Evolutionary conservation across 2,329 filamentous ascomycete species (phyloP), one percentile per base, ranked within the genome.

Genomic region (Chrysosporium keratinophilum): DNA sequence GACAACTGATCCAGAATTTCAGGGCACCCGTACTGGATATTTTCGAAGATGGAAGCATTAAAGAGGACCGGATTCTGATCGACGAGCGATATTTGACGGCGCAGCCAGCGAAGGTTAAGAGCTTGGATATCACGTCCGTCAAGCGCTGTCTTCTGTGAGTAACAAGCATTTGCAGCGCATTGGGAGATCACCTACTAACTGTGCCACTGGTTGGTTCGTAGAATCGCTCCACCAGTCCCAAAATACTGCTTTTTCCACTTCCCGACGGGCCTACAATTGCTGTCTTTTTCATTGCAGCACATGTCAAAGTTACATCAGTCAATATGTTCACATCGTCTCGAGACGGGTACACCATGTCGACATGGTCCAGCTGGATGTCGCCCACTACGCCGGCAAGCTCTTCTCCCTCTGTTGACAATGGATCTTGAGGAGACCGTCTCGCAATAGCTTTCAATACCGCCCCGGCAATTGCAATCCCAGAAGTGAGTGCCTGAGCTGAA

Each of bases 371-470:
- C 56, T 85, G 81, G 52, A 94, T 81, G 15, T 78, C 79, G 34
- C 88, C 88, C 54, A 81, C 73, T 3, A 90, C 74, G 15, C 77
- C 68, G 1, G 85, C 80, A 1, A 88, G 75, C 62, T 78, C 87
- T 57, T 78, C 74, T 10, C 88, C 88, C 2, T 74, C 71, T 0
- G 81, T 76, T 3, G 76, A 76, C 5, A 79, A 78, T 0, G 87
- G 80, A 61, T 94, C 84, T 43, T 94, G 75, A 1, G 87, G 87
- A 0, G 88, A 93, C 2, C 73, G 64, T 48, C 88, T 83, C 66
- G 93, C 87, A 59, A 94, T 93, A 5, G 87, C 90, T 65, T 82
- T 85, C 73, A 83, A 91, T 58, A 94, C 90, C 73, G 93, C 93
- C 54, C 79, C 78, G 4, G 85, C 87, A 1, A 87, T 87, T 20